These are phyloP conservation scores for Leonotis leonurus DNA, from an alignment of 257 asterid genomes.

Conservation along the genomic window DNA sequence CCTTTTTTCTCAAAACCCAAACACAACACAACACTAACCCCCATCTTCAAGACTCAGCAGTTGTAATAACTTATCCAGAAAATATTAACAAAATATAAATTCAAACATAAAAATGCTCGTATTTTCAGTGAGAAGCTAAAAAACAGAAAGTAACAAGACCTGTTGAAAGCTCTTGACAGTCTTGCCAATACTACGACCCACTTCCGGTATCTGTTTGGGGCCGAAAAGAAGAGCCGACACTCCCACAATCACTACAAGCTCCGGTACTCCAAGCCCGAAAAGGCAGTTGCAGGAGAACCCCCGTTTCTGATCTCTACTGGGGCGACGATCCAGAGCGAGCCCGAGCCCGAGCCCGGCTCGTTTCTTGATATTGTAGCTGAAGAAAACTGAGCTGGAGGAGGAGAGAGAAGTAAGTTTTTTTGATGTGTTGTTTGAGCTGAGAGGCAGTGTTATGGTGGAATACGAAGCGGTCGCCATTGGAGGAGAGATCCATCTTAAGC, in stretches of 20 bases:
- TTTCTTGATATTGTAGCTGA: slow-evolving; percentile 23
- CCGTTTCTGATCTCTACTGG: slow-evolving; percentile 23
- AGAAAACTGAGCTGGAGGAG: slow-evolving; percentile 52
- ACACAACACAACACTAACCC: neutral
- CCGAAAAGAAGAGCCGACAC: slow-evolving; percentile 80
- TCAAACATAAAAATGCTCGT: neutral
- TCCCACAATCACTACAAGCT: slow-evolving; percentile 79
- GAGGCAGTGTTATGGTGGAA: slow-evolving; percentile 8
- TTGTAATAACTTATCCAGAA: neutral
- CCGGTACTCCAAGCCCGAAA: slow-evolving; percentile 93
- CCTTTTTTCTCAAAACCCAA: neutral
- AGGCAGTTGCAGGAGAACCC: slow-evolving; percentile 61
- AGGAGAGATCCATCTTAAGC: neutral
- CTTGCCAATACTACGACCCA: slow-evolving; percentile 80
- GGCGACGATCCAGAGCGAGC: slow-evolving; percentile 18
- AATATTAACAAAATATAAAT: neutral
- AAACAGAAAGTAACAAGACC: slow-evolving; percentile 28
- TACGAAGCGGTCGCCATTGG: slow-evolving; percentile 33
- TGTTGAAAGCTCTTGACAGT: slow-evolving; percentile 90
- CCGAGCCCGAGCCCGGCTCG: slow-evolving; percentile 23
- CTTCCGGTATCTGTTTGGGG: slow-evolving; percentile 79
- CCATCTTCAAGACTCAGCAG: slow-evolving; percentile 2
- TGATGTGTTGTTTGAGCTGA: slow-evolving; percentile 13
- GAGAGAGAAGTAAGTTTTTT: slow-evolving; percentile 26
- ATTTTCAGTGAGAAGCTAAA: neutral